A percentile compares a stretch with the other conserved stretches of the same genome.
Evolutionary conservation across 2,329 filamentous ascomycete species (phyloP).

Genomic region (Fusarium odoratissimum): DNA sequence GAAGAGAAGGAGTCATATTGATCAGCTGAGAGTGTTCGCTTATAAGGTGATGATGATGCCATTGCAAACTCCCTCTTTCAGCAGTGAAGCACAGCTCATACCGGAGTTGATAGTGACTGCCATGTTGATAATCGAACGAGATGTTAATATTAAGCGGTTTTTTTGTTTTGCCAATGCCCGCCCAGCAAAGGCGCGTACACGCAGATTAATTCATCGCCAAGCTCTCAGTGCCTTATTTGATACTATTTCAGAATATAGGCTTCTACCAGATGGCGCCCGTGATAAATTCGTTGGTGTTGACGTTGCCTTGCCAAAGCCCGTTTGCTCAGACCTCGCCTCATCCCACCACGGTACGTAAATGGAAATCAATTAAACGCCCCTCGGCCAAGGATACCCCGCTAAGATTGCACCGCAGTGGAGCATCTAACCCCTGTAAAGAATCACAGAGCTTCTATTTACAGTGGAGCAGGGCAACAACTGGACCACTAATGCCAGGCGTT

Average conservation of each 20-base stretch:
- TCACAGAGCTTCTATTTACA: conserved; percentile 27
- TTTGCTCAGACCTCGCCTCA: neutral
- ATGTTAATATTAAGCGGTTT: neutral
- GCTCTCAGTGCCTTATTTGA: neutral
- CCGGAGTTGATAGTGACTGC: conserved; percentile 6
- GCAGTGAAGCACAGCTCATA: conserved; percentile 2
- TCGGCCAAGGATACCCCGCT: conserved; percentile 34
- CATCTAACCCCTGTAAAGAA: conserved; percentile 27
- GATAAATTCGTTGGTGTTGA: conserved; percentile 7
- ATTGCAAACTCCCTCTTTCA: conserved; percentile 6
- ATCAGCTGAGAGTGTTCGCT: neutral
- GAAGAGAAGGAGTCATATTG: neutral
- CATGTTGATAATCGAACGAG: conserved; percentile 2
- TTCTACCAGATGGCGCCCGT: neutral
- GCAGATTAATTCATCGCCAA: neutral
- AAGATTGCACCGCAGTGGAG: conserved; percentile 14
- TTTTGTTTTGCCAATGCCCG: neutral
- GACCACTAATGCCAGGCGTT: conserved; percentile 30
- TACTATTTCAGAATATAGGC: neutral
- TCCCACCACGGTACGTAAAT: neutral
- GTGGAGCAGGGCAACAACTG: conserved; percentile 28
- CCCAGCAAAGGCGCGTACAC: neutral
- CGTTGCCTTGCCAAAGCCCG: neutral
- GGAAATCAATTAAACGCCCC: conserved; percentile 32
- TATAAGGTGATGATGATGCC: neutral